These are phyloP conservation scores for Croton laevigatus DNA, from an alignment of 441 rosid genomes.

Conservation along the genomic window DNA sequence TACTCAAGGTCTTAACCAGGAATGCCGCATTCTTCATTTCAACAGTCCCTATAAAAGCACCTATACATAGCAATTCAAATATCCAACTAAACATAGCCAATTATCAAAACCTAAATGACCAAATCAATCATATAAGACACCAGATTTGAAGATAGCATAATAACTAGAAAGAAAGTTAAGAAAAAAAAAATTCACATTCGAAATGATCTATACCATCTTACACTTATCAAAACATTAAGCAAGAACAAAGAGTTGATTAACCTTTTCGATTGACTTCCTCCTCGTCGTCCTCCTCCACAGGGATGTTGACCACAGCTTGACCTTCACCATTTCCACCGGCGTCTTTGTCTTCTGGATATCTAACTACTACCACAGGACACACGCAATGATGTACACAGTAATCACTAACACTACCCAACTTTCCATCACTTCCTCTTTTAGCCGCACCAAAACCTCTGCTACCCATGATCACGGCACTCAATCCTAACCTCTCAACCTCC, in stretches of 20 bases:
- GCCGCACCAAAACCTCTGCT: conserved; percentile 86
- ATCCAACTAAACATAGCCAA: neutral
- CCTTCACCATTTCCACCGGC: conserved; percentile 21
- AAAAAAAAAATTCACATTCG: neutral
- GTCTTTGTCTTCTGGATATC: conserved; percentile 79
- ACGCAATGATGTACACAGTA: conserved; percentile 39
- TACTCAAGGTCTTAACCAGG: neutral
- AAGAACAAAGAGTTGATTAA: conserved; percentile 6
- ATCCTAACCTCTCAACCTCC: conserved; percentile 85
- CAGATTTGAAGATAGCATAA: neutral
- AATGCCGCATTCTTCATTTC: neutral
- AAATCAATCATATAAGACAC: neutral
- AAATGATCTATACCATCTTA: neutral
- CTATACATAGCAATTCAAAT: neutral
- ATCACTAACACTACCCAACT: conserved; percentile 82
- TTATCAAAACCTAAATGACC: neutral
- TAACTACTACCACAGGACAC: conserved; percentile 84
- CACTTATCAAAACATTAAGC: neutral
- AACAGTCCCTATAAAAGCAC: neutral
- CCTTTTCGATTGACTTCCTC: conserved; percentile 37
- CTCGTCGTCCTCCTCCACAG: conserved; percentile 38
- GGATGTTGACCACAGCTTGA: conserved; percentile 43
- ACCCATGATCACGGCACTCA: conserved; percentile 87
- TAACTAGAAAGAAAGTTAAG: neutral
- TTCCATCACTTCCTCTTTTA: conserved; percentile 65